phyloP scores from a whole-genome alignment of 495 filamentous ascomycete genomes.

The Apodospora peruviana region DNA sequence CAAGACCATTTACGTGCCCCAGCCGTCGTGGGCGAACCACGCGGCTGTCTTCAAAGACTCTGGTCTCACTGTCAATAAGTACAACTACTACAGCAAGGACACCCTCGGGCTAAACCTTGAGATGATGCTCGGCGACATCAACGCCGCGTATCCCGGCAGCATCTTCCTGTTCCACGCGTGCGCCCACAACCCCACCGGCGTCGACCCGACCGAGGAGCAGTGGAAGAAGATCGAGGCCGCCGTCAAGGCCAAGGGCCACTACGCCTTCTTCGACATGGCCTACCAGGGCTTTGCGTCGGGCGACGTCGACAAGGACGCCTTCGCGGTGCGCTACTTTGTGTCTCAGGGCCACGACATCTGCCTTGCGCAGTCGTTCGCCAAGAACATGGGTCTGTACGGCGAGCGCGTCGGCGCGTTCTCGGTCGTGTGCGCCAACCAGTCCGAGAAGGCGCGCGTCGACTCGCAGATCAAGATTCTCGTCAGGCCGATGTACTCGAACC shows the following conservation, averaged over 20 bases:
- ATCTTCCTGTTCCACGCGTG: conserved; percentile 94
- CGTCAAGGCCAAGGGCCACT: conserved; percentile 85
- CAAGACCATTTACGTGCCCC: conserved; percentile 95
- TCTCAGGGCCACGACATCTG: conserved; percentile 84
- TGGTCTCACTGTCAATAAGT: conserved; percentile 82
- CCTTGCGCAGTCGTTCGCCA: conserved; percentile 93
- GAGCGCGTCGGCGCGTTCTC: conserved; percentile 98
- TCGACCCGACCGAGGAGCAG: conserved; percentile 88
- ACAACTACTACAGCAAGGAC: conserved; percentile 98
- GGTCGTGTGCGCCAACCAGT: conserved; percentile 72
- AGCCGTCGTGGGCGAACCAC: conserved; percentile 97
- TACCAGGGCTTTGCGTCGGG: conserved; percentile 98
- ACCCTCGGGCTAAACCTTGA: conserved; percentile 98
- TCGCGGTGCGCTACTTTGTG: conserved; percentile 86
- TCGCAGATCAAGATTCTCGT: conserved; percentile 98
- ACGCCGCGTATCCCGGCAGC: conserved; percentile 77
- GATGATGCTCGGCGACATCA: conserved; percentile 86
- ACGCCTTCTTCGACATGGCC: conserved; percentile 98
- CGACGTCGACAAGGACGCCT: conserved; percentile 87
- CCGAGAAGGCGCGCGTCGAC: conserved; percentile 94
- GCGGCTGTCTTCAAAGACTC: conserved; percentile 92
- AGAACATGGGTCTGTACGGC: conserved; percentile 99
- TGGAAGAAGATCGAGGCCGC: conserved; percentile 90
- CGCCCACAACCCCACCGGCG: conserved; percentile 97
- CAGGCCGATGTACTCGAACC: conserved; percentile 96